phyloP scores from a whole-genome alignment of 2,329 filamentous ascomycete species.

The Colletotrichum sp. region DNA sequence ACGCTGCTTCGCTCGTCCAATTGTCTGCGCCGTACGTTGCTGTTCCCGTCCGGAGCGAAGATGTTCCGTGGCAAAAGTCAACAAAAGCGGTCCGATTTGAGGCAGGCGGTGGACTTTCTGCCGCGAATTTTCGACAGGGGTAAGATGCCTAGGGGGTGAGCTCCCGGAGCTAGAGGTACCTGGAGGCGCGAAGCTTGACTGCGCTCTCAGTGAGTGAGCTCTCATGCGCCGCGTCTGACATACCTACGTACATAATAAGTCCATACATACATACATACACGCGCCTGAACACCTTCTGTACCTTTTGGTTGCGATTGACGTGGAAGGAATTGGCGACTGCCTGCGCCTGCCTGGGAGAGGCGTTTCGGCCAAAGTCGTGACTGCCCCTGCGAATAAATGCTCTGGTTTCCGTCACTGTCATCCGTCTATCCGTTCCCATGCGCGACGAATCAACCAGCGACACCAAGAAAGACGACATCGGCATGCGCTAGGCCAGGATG shows the following conservation, averaged over 20 bases:
- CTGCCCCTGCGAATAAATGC: background rate
- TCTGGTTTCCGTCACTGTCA: background rate
- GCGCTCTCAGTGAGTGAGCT: background rate
- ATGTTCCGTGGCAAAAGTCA: conserved; percentile 17
- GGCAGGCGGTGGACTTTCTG: conserved; percentile 1
- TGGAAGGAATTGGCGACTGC: background rate
- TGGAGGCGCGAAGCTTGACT: background rate
- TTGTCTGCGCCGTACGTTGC: background rate
- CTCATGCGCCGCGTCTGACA: background rate
- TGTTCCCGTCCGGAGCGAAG: background rate
- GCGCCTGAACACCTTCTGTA: background rate
- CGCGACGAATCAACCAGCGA: background rate
- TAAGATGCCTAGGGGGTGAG: background rate
- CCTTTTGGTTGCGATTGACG: background rate
- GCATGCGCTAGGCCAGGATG: background rate
- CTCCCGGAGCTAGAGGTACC: background rate
- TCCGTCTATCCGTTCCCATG: background rate
- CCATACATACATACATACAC: background rate
- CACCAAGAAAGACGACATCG: background rate
- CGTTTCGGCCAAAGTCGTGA: background rate
- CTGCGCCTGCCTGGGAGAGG: background rate
- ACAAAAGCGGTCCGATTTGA: background rate
- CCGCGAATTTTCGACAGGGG: background rate
- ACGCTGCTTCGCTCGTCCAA: conserved; percentile 1
- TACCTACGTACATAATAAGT: background rate